Percentiles rank a stretch among this genome's conserved stretches.
These are phyloP conservation scores for Telfairia occidentalis DNA, from an alignment of 331 rosid genomes.

Conservation along the genomic window DNA sequence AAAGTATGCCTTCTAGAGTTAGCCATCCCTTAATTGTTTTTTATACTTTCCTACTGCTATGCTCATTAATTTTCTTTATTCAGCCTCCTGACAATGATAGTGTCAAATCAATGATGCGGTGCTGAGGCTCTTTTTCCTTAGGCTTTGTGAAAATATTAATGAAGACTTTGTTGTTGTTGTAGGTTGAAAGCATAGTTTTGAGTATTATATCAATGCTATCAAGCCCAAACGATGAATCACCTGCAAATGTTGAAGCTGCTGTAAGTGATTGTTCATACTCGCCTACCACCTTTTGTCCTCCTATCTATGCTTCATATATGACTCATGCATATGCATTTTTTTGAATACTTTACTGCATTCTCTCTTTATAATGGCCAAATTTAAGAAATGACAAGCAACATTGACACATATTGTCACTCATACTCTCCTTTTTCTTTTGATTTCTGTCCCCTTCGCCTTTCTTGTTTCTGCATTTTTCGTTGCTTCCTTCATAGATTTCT, in stretches of 20 bases:
- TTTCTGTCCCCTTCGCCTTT: neutral
- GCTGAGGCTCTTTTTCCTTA: neutral
- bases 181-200: slow-evolving; percentile 98
- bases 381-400: neutral
- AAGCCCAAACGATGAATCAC: slow-evolving; percentile 91
- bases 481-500: neutral
- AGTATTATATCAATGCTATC: slow-evolving; percentile 99
- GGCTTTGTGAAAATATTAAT: neutral
- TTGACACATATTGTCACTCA: neutral
- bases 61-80: neutral
- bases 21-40: neutral
- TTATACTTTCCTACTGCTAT: neutral
- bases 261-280: slow-evolving; percentile 38
- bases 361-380: neutral
- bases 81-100: neutral
- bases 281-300: neutral
- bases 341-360: neutral
- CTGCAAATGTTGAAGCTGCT: slow-evolving; percentile 98
- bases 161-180: slow-evolving; percentile 19
- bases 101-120: neutral
- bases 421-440: neutral
- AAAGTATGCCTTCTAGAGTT: neutral
- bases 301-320: neutral
- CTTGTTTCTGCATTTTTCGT: neutral
- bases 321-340: neutral